A percentile compares a stretch with the other conserved stretches of the same genome.
phyloP scores from a whole-genome alignment of 2,329 filamentous ascomycete species.

The Fusarium clavum region DNA sequence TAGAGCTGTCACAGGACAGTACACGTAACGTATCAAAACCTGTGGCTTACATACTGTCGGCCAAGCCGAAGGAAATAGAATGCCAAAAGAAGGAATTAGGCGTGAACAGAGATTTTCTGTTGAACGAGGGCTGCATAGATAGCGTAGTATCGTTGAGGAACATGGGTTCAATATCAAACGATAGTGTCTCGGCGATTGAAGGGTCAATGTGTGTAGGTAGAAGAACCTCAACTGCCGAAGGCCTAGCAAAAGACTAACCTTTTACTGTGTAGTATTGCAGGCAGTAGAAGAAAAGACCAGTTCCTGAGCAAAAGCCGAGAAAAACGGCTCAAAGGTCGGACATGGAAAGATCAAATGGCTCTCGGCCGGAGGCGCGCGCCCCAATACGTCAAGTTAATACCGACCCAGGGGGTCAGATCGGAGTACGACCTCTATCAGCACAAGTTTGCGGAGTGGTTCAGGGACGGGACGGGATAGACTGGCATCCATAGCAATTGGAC shows the following conservation, averaged over 20 bases:
- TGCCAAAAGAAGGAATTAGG: slow-evolving; percentile 18
- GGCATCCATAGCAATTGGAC: neutral
- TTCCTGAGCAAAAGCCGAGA: slow-evolving; percentile 12
- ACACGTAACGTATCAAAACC: neutral
- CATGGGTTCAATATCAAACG: slow-evolving; percentile 20
- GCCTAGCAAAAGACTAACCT: neutral
- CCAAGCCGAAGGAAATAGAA: slow-evolving; percentile 16
- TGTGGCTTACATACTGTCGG: slow-evolving; percentile 12
- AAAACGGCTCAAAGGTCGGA: slow-evolving; percentile 13
- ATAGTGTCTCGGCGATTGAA: slow-evolving; percentile 31
- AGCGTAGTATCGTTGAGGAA: slow-evolving; percentile 33
- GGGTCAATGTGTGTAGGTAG: neutral
- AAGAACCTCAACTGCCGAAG: slow-evolving; percentile 28
- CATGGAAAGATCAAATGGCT: slow-evolving; percentile 5
- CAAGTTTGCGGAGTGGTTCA: slow-evolving; percentile 25
- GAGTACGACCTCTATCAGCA: slow-evolving; percentile 23
- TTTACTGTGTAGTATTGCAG: neutral
- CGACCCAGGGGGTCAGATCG: slow-evolving; percentile 14
- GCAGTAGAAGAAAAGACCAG: neutral
- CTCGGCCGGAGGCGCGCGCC: slow-evolving; percentile 30
- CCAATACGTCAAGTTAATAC: slow-evolving; percentile 15
- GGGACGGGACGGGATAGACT: slow-evolving; percentile 15
- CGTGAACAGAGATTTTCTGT: slow-evolving; percentile 24
- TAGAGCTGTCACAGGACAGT: neutral
- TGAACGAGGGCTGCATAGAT: slow-evolving; percentile 9